Percentiles rank a stretch among this genome's conserved stretches.
phyloP scores from a whole-genome alignment of 495 filamentous ascomycete species.

The Podospora pseudoanserina region DNA sequence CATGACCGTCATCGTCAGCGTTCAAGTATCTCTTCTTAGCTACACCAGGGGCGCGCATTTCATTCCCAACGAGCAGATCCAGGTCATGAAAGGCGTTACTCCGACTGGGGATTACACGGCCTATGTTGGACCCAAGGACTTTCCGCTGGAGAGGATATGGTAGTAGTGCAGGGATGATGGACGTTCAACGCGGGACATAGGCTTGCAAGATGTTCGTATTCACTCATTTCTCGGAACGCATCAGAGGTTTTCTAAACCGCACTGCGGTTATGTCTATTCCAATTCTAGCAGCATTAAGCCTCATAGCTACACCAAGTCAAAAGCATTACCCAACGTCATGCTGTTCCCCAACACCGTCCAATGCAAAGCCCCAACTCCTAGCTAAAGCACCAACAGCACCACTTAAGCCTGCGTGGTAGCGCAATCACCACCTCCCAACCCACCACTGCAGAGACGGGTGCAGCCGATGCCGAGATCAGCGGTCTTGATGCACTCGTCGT shows the following conservation, averaged over 20 bases:
- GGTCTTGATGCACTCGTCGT: slow-evolving; percentile 13
- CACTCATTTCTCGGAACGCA: too few relatives aligned
- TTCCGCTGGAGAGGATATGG: slow-evolving; percentile 4
- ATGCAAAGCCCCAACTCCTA: neutral
- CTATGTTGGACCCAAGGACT: slow-evolving; percentile 21
- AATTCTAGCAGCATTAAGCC: too few relatives aligned
- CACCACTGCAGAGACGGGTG: neutral
- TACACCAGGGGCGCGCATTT: slow-evolving; percentile 25
- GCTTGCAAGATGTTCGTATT: too few relatives aligned
- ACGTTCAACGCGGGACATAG: too few relatives aligned
- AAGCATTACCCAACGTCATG: neutral
- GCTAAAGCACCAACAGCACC: too few relatives aligned
- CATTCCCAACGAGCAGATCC: slow-evolving; percentile 23
- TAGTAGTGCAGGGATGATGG: too few relatives aligned
- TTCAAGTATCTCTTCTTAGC: slow-evolving; percentile 27
- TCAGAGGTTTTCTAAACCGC: too few relatives aligned
- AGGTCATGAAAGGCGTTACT: slow-evolving; percentile 14
- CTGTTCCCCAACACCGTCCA: neutral
- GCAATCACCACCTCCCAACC: neutral
- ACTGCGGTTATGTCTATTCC: too few relatives aligned
- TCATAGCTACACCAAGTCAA: neutral
- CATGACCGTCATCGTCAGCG: slow-evolving; percentile 23
- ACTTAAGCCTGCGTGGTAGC: neutral
- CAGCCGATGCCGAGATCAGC: neutral
- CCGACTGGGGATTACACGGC: slow-evolving; percentile 15